Conservation (phyloP, 306 rosid genomes). For the Prunus davidiana region DNA sequence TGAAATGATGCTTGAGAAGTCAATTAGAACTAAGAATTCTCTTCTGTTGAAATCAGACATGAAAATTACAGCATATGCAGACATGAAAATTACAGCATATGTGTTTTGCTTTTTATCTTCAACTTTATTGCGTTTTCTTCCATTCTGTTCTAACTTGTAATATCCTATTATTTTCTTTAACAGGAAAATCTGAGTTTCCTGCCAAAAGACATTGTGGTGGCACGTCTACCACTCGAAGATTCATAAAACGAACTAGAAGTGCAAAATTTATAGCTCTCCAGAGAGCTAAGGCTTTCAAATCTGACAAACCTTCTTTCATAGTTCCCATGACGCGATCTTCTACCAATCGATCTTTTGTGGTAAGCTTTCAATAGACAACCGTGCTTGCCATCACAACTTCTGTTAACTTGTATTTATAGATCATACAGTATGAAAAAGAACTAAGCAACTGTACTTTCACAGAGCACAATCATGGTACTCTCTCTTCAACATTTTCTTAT, state of each 20-base stretch:
- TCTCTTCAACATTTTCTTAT: neutral
- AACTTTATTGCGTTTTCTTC: neutral
- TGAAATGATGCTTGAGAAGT: neutral
- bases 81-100: too few species aligned
- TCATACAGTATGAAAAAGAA: too few species aligned
- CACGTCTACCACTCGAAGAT: neutral
- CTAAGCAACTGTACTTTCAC: neutral
- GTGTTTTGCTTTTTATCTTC: neutral
- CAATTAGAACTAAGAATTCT: neutral
- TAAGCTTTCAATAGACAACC: conserved; percentile 5
- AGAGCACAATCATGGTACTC: neutral
- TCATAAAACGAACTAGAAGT: neutral
- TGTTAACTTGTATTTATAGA: neutral
- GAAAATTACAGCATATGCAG: too few species aligned
- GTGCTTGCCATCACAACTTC: neutral
- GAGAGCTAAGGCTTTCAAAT: conserved; percentile 18
- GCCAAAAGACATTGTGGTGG: neutral
- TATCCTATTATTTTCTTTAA: neutral
- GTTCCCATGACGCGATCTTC: conserved; percentile 15
- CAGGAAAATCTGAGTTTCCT: neutral
- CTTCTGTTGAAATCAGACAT: neutral
- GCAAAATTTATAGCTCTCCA: neutral
- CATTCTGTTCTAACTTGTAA: neutral
- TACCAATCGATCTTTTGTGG: neutral
- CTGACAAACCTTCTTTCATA: conserved; percentile 17